Percentiles rank a stretch among this genome's conserved stretches.
Evolutionary conservation across 305 asterid genomes (phyloP).

Genomic region (Fraxinus floribunda): DNA sequence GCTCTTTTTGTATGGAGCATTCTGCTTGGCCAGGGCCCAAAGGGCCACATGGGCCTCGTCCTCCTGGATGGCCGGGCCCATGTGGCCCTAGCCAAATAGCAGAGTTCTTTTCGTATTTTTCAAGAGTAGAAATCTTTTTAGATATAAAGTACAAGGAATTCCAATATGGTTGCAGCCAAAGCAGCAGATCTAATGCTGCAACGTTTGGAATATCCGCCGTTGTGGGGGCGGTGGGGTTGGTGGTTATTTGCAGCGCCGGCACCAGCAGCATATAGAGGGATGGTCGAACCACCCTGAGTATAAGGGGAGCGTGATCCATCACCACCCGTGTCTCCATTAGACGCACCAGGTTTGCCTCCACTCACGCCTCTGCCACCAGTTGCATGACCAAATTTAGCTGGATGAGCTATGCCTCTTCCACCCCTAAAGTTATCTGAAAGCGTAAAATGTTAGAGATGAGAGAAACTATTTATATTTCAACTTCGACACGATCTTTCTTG

Average conservation of each 20-base stretch:
- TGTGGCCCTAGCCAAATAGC: no score
- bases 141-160: conserved; percentile 12
- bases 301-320: neutral
- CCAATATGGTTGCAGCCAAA: conserved; percentile 13
- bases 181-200: neutral
- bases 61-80: no score
- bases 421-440: conserved; percentile 5
- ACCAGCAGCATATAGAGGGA: conserved; percentile 30
- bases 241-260: conserved; percentile 25
- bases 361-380: conserved; percentile 13
- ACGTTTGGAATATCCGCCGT: conserved; percentile 15
- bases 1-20: neutral
- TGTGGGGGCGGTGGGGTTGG: conserved; percentile 15
- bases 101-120: neutral
- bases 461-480: no score
- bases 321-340: neutral
- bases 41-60: no score
- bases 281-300: neutral
- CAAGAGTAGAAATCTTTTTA: neutral
- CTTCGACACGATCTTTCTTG: neutral
- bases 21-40: no score
- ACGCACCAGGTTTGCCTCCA: neutral
- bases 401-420: conserved; percentile 11
- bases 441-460: neutral
- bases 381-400: conserved; percentile 15